Evolutionary conservation across 495 filamentous ascomycete genomes (phyloP), one percentile per base, ranked within the genome.

Genomic region (Hypomontagnella monticulosa): DNA sequence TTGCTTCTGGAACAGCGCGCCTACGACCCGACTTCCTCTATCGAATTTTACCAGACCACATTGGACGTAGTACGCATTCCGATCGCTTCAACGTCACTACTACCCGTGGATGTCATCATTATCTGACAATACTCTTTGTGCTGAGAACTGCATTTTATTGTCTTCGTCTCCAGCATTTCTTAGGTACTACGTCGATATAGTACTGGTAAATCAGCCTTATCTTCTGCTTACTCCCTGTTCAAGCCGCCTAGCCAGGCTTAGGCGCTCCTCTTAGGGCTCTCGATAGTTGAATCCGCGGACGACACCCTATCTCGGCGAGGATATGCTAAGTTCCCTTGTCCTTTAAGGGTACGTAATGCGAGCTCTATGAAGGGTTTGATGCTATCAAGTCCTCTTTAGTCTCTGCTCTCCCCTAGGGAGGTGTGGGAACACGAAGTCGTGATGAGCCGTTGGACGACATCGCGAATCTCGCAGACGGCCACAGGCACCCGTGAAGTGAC

Each of bases 401-500:
- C 50, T 46, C 23, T 33, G 16, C 32, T 48, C 33, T 18, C 7
- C 38, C 32, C 50, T 46, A 53, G 37, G 27, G 34, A 37, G 20
- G 36, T 43, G 48, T 50, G 53, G 51, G 41, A 55, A 43, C 53
- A 69, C 56, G 57, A 55, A 23, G 50, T 33, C 42, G 44, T 32
- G 12, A 62, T 57, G 27, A 36, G 40, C 32, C 19, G 44, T 61
- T 65, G 30, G 55, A 67, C 61, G 11, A 59, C 61, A 63, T 69
- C 69, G 69, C 69, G 61, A 71, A 71, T 71, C 69, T 71, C 40
- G 69, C 69, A 71, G 69, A 44, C 69, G 65, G 69, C 51, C 52
- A 47, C 65, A 38, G 30, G 38, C 55, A 56, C 61, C 42, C 16
- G 37, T 33, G 42, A 36, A 36, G 58, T 37, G 20, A 32, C 30